Evolutionary conservation across 352 stramenopile species (phyloP).

Genomic region (Elongisporangium anandrum): DNA sequence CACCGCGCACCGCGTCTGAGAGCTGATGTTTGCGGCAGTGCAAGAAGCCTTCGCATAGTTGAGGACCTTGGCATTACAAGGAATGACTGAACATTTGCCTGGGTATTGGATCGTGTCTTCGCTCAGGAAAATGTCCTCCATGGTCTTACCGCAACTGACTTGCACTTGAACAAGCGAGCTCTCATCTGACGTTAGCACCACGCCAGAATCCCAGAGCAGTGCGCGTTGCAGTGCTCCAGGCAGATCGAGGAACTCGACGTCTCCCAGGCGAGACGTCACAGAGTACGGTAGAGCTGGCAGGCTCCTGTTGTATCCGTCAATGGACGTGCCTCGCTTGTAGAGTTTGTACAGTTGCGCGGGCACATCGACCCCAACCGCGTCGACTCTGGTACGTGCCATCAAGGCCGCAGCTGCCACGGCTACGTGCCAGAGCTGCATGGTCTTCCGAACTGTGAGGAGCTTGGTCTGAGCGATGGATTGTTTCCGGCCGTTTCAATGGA

Average conservation of each 20-base stretch:
- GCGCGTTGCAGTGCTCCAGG: constrained; percentile 23
- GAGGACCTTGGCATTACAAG: constrained; percentile 4
- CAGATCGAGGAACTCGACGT: constrained; percentile 13
- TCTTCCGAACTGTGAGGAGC: neutral
- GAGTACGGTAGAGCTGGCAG: neutral
- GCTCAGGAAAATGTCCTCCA: constrained; percentile 30
- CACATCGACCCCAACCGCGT: neutral
- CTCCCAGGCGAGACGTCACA: constrained; percentile 3
- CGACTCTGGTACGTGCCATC: neutral
- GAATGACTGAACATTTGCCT: neutral
- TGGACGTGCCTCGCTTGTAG: neutral
- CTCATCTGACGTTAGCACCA: constrained; percentile 2
- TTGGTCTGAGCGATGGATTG: neutral
- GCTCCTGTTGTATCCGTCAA: neutral
- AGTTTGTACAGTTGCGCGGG: constrained; percentile 5
- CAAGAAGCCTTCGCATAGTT: constrained; percentile 5
- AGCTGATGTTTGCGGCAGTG: neutral
- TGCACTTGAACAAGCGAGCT: constrained; percentile 21
- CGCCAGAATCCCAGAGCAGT: constrained; percentile 27
- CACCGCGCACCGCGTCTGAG: constrained; percentile 1
- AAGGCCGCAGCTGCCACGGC: neutral
- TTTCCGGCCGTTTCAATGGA: no score
- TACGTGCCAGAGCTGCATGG: neutral
- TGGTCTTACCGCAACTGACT: constrained; percentile 32
- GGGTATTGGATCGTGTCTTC: constrained; percentile 2